These are phyloP conservation scores for Naganishia vishniacii DNA, from an alignment of 768 basidiomycete species.

Conservation along the genomic window DNA sequence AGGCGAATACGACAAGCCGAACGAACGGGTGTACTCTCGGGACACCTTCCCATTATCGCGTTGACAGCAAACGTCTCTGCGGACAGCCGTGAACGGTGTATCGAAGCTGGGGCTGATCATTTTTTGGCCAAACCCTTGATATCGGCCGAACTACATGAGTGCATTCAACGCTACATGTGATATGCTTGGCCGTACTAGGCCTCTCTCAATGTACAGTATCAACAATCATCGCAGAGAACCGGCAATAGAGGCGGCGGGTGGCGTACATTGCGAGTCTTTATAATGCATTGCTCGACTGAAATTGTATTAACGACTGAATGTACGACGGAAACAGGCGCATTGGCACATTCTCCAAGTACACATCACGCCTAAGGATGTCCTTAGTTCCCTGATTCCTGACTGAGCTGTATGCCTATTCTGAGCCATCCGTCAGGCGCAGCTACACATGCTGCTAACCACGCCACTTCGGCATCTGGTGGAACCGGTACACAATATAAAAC, in stretches of 20 bases:
- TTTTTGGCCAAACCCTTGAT: constrained; percentile 23
- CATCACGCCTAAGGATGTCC: not conserved
- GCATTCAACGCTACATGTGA: constrained; percentile 5
- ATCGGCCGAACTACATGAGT: constrained; percentile 17
- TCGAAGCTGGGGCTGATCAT: constrained; percentile 21
- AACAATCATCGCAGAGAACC: not conserved
- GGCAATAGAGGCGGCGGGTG: not conserved
- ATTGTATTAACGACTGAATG: too few species aligned
- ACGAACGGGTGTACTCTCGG: not conserved
- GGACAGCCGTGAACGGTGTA: constrained; percentile 9
- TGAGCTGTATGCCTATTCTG: constrained; percentile 64
- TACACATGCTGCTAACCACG: constrained; percentile 88
- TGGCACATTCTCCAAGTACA: not conserved
- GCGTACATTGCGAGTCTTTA: constrained; percentile 5
- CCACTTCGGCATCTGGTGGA: constrained; percentile 82
- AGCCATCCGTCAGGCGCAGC: constrained; percentile 94
- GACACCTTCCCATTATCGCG: constrained; percentile 15
- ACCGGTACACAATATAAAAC: constrained; percentile 77
- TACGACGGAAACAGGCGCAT: too few species aligned
- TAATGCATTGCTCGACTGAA: too few species aligned
- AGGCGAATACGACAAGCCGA: constrained; percentile 13
- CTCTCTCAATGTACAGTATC: constrained; percentile 6
- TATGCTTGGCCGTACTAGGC: not conserved
- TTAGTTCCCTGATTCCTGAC: not conserved
- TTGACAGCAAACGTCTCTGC: constrained; percentile 21